A percentile compares a stretch with the other conserved stretches of the same genome.
phyloP scores from a whole-genome alignment of 352 stramenopile genomes.

The Pythium pyrilobum region DNA sequence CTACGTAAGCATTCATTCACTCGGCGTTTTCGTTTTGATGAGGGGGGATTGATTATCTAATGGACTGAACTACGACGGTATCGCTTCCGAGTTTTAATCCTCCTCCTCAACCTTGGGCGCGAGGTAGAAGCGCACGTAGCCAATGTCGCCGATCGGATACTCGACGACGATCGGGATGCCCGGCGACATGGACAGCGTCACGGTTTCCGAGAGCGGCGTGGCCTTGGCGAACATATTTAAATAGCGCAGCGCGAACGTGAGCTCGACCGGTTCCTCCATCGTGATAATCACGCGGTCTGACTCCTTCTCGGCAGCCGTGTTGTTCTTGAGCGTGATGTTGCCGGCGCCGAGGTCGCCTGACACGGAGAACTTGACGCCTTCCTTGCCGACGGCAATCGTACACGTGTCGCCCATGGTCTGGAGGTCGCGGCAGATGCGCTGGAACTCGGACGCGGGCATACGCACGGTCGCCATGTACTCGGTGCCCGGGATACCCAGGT shows the following conservation, averaged over 20 bases:
- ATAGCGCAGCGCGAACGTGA: constrained; percentile 99
- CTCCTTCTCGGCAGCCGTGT: constrained; percentile 84
- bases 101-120: constrained; percentile 99
- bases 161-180: constrained; percentile 98
- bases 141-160: constrained; percentile 97
- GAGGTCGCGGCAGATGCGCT: constrained; percentile 98
- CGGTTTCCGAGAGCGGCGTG: constrained; percentile 91
- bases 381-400: constrained; percentile 95
- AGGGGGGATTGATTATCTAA: constrained; percentile 15
- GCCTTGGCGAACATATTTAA: constrained; percentile 99
- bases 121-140: constrained; percentile 98
- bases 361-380: constrained; percentile 97
- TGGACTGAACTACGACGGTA: background rate
- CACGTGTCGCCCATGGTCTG: constrained; percentile 98
- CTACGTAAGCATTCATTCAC: background rate
- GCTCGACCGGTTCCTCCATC: constrained; percentile 98
- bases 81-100: constrained; percentile 38
- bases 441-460: constrained; percentile 97
- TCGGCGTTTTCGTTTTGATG: too few relatives aligned
- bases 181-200: constrained; percentile 97
- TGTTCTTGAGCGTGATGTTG: constrained; percentile 94
- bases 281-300: constrained; percentile 94
- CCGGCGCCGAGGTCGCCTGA: constrained; percentile 95
- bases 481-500: constrained; percentile 97
- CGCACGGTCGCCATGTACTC: constrained; percentile 96